Percentiles rank a stretch among this genome's conserved stretches.
Evolutionary conservation across 129 eudicot genomes (phyloP).

Genomic region (Dittrichia graveolens): DNA sequence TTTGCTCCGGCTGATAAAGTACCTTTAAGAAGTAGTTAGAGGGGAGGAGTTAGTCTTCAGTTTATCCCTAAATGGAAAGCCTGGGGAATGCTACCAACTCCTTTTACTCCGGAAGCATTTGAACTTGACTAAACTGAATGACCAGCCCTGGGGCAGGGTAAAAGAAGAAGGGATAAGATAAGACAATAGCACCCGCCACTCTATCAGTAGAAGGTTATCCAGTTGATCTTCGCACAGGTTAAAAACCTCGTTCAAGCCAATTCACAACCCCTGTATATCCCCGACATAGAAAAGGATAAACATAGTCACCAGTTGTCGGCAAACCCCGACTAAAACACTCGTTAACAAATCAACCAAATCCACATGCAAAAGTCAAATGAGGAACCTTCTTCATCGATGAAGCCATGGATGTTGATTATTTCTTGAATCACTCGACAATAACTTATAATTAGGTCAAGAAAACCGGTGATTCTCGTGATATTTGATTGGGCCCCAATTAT

Average conservation of each 20-base stretch:
- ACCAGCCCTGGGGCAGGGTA: background rate
- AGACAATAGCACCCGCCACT: conserved; percentile 3
- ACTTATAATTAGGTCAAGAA: background rate
- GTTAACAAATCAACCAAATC: background rate
- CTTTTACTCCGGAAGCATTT: conserved; percentile 12
- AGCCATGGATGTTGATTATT: too few species aligned
- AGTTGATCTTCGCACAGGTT: background rate
- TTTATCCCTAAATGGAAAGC: too few species aligned
- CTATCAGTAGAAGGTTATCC: conserved; percentile 9
- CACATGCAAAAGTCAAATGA: background rate
- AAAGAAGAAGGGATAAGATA: conserved; percentile 18
- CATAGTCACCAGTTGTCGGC: background rate
- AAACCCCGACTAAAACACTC: background rate
- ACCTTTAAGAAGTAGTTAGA: too few species aligned
- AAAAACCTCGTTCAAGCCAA: too few species aligned
- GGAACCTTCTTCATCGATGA: too few species aligned
- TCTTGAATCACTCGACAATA: too few species aligned
- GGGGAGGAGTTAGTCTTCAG: too few species aligned
- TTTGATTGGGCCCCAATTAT: too few species aligned
- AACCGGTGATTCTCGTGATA: too few species aligned
- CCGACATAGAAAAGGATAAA: background rate
- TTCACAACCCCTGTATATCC: too few species aligned
- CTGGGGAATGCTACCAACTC: too few species aligned
- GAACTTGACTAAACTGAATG: conserved; percentile 16
- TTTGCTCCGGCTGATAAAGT: too few species aligned